phyloP scores from a whole-genome alignment of 73 alveolate species.

The Paramecium octaurelia region DNA sequence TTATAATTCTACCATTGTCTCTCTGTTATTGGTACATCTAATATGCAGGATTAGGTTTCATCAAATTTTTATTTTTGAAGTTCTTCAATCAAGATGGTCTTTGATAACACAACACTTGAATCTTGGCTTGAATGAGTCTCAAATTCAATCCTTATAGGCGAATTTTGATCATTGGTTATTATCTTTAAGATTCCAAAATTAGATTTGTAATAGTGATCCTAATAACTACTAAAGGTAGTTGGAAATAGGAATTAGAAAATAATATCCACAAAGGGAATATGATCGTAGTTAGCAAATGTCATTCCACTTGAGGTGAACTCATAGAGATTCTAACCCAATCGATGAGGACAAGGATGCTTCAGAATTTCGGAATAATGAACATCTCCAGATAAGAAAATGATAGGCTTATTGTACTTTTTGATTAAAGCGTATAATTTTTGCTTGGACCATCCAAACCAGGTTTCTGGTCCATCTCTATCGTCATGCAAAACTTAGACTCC shows the following conservation, averaged over 20 bases:
- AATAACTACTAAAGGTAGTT: not conserved
- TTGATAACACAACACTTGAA: not conserved
- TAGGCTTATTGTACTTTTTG: slow-evolving; percentile 58
- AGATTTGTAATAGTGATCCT: not conserved
- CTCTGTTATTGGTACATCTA: not conserved
- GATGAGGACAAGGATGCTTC: slow-evolving; percentile 59
- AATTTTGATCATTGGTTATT: not conserved
- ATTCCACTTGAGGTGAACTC: slow-evolving; percentile 84
- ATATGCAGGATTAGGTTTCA: slow-evolving; percentile 1
- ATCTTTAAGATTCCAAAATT: slow-evolving; percentile 13
- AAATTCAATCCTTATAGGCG: not conserved
- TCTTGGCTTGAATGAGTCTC: slow-evolving; percentile 9
- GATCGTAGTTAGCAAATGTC: slow-evolving; percentile 64
- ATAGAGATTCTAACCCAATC: slow-evolving; percentile 58
- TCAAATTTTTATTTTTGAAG: not conserved
- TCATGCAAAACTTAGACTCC: slow-evolving; percentile 75
- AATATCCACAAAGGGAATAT: not conserved
- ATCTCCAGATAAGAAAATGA: slow-evolving; percentile 78
- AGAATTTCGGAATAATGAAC: slow-evolving; percentile 76
- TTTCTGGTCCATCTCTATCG: slow-evolving; percentile 66
- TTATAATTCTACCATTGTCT: not conserved
- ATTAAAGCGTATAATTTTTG: slow-evolving; percentile 57
- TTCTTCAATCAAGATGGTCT: not conserved
- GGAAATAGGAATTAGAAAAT: not conserved
- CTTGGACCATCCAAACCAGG: slow-evolving; percentile 58